A percentile compares a stretch with the other conserved stretches of the same genome.
phyloP scores from a whole-genome alignment of 1,284 basidiomycete genomes.

The Sporisorium sorghi region DNA sequence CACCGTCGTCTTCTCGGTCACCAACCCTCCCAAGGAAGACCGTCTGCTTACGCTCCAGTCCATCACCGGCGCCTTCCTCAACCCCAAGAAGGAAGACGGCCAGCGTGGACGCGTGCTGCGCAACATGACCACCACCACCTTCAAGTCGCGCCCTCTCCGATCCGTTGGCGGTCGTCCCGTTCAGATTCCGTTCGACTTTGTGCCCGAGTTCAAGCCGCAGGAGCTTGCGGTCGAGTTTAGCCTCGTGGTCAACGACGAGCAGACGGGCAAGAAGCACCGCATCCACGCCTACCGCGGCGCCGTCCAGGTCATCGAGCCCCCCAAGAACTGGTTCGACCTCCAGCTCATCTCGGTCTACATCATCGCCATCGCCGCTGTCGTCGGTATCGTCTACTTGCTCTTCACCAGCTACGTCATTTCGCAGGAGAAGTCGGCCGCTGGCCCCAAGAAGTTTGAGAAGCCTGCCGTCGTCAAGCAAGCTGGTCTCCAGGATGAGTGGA shows the following conservation, averaged over 20 bases:
- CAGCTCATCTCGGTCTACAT: slow-evolving; percentile 64
- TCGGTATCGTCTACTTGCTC: slow-evolving; percentile 44
- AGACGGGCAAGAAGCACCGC: slow-evolving; percentile 63
- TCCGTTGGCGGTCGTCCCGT: slow-evolving; percentile 54
- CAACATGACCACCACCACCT: slow-evolving; percentile 66
- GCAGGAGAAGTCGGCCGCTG: slow-evolving; percentile 24
- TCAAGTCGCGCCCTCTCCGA: slow-evolving; percentile 60
- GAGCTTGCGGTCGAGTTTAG: slow-evolving; percentile 63
- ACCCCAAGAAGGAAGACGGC: slow-evolving; percentile 62
- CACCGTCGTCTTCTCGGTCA: slow-evolving; percentile 65
- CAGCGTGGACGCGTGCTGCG: slow-evolving; percentile 62
- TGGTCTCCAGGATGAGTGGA: slow-evolving; percentile 50
- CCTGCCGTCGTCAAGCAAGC: slow-evolving; percentile 25
- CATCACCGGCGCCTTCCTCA: slow-evolving; percentile 66
- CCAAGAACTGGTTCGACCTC: slow-evolving; percentile 64
- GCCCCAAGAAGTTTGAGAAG: slow-evolving; percentile 53
- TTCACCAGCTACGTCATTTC: slow-evolving; percentile 46
- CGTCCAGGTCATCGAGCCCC: slow-evolving; percentile 65
- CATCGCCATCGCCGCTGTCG: slow-evolving; percentile 41
- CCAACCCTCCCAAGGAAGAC: slow-evolving; percentile 57
- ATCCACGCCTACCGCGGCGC: slow-evolving; percentile 60
- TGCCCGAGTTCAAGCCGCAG: slow-evolving; percentile 67
- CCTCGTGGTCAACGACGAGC: slow-evolving; percentile 60
- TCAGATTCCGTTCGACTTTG: slow-evolving; percentile 66
- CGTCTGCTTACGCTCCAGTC: slow-evolving; percentile 60